Percentiles rank a stretch among this genome's conserved stretches.
Conservation (phyloP, 2,329 filamentous ascomycete species). For the Colletotrichum orchidophilum region DNA sequence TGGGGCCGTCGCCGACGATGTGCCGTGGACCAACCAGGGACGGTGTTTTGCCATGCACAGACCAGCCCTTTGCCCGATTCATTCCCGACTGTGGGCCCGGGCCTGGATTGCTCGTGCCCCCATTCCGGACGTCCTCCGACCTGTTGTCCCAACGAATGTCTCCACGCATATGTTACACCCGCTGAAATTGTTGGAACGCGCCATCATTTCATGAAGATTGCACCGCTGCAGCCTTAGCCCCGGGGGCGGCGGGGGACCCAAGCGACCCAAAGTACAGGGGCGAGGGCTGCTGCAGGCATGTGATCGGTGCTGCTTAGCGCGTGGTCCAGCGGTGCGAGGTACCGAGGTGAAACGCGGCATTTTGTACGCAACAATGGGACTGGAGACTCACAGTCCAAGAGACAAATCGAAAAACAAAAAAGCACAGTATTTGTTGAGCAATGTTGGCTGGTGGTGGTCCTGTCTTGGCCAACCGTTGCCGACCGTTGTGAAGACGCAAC, state of each 20-base stretch:
- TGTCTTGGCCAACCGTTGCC: not conserved
- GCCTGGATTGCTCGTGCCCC: not conserved
- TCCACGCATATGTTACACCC: slow-evolving; percentile 23
- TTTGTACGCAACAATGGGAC: not conserved
- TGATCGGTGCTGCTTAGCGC: not conserved
- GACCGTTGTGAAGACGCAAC: not conserved
- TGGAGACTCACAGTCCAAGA: not conserved
- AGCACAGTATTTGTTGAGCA: not conserved
- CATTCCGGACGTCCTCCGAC: slow-evolving; percentile 25
- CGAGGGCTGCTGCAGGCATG: not conserved
- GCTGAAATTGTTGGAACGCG: slow-evolving; percentile 30
- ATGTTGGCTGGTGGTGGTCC: not conserved
- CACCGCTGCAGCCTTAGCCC: slow-evolving; percentile 17
- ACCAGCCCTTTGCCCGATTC: not conserved
- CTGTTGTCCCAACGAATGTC: not conserved
- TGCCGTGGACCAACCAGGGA: slow-evolving; percentile 27
- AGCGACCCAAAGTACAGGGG: slow-evolving; percentile 17
- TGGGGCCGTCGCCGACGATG: slow-evolving; percentile 23
- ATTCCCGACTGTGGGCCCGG: slow-evolving; percentile 22
- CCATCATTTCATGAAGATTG: slow-evolving; percentile 19
- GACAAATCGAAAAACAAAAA: not conserved
- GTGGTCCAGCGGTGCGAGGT: not conserved
- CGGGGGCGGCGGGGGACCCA: not conserved
- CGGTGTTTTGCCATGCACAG: not conserved
- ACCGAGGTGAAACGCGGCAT: not conserved